Conservation (phyloP, 495 filamentous ascomycete species). For the Daldinia decipiens region DNA sequence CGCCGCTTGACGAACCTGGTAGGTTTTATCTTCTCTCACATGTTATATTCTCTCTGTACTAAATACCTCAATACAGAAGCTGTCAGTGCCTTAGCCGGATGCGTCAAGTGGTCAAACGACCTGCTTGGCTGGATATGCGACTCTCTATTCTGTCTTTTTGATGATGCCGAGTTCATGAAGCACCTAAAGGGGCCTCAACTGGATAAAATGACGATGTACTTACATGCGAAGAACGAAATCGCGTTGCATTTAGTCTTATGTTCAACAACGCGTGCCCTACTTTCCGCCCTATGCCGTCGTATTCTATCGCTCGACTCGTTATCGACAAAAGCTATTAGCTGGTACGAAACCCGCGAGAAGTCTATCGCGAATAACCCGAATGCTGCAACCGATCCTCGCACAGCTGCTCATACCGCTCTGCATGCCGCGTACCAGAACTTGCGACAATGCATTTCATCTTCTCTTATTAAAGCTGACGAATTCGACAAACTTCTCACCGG, state of each 20-base stretch:
- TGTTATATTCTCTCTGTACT: neutral
- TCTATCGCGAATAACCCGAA: slow-evolving; percentile 19
- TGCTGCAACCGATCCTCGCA: slow-evolving; percentile 36
- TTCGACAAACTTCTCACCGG: slow-evolving; percentile 61
- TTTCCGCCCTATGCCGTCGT: slow-evolving; percentile 73
- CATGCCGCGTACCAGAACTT: slow-evolving; percentile 61
- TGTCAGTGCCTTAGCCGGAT: slow-evolving; percentile 64
- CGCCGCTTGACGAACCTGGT: slow-evolving; percentile 73
- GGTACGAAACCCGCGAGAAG: slow-evolving; percentile 51
- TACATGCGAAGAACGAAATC: slow-evolving; percentile 60
- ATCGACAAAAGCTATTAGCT: slow-evolving; percentile 50
- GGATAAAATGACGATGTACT: slow-evolving; percentile 56
- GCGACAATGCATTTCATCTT: slow-evolving; percentile 52
- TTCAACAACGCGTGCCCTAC: slow-evolving; percentile 76
- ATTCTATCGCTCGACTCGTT: slow-evolving; percentile 61
- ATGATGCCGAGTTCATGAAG: slow-evolving; percentile 60
- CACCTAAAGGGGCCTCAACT: slow-evolving; percentile 59
- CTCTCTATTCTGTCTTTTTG: slow-evolving; percentile 69
- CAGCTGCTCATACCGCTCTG: slow-evolving; percentile 47
- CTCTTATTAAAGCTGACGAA: slow-evolving; percentile 56
- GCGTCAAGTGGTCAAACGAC: slow-evolving; percentile 72
- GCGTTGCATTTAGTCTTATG: slow-evolving; percentile 76
- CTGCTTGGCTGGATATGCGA: slow-evolving; percentile 75
- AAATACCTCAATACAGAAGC: slow-evolving; percentile 52
- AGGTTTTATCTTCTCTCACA: slow-evolving; percentile 34